These are phyloP conservation scores for Medicago ruthenica DNA, from an alignment of 306 rosid genomes.

Conservation along the genomic window DNA sequence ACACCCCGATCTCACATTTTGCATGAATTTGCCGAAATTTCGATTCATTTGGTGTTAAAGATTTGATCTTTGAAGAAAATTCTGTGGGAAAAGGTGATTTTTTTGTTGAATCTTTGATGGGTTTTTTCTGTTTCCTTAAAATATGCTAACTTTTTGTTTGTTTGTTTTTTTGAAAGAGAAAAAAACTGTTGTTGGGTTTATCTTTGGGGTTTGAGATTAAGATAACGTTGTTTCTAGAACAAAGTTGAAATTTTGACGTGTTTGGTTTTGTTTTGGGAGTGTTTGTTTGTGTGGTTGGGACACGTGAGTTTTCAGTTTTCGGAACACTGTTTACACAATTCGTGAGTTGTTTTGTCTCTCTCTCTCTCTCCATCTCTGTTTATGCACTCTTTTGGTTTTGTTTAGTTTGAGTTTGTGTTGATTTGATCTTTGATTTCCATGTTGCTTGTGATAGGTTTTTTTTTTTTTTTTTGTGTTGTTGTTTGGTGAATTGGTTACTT, in stretches of 20 bases:
- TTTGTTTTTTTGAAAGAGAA: neutral
- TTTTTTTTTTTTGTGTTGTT: neutral
- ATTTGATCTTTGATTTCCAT: slow-evolving; percentile 55
- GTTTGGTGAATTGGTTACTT: slow-evolving; percentile 37
- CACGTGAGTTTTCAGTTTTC: slow-evolving; percentile 34
- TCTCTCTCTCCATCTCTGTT: neutral
- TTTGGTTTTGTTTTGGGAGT: slow-evolving; percentile 29
- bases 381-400: neutral
- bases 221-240: slow-evolving; percentile 26
- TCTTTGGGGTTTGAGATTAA: slow-evolving; percentile 40
- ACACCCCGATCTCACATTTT: slow-evolving; percentile 61
- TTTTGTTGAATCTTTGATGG: slow-evolving; percentile 39
- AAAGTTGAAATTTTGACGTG: slow-evolving; percentile 35
- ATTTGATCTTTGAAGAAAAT: slow-evolving; percentile 45
- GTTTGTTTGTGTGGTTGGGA: slow-evolving; percentile 2
- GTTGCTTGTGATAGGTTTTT: slow-evolving; percentile 7
- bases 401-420: slow-evolving; percentile 44
- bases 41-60: slow-evolving; percentile 37
- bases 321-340: slow-evolving; percentile 16
- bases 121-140: slow-evolving; percentile 39
- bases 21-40: slow-evolving; percentile 50
- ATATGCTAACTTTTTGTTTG: slow-evolving; percentile 29
- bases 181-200: slow-evolving; percentile 39
- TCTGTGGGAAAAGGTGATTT: slow-evolving; percentile 57
- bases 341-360: slow-evolving; percentile 2